Evolutionary conservation across 495 filamentous ascomycete species (phyloP), one percentile per base, ranked within the genome.

Genomic region (Hypoxylon fuscum): DNA sequence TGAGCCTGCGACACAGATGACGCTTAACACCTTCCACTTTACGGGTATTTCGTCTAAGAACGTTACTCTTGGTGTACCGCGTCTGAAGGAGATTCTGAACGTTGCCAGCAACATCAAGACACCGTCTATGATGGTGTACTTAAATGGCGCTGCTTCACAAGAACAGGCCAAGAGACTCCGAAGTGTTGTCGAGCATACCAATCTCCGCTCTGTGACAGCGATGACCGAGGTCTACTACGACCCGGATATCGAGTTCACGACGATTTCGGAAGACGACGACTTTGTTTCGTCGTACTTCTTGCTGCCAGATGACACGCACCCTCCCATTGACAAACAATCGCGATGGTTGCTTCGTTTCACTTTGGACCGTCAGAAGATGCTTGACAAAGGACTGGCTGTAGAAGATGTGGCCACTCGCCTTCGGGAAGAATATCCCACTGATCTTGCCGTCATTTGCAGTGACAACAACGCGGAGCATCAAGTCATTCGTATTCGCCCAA

Each of bases 21-120:
- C 95, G 0, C 76, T 99, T 43, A 99, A 99, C 77, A 99, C 95
- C 22, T 99, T 99, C 88, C 95, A 99, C 84, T 98, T 99, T 77
- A 92, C 95, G 75, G 95, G 95, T 96, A 92, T 98, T 38, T 96
- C 96, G 1, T 96, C 95, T 18, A 99, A 99, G 87, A 99, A 98
- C 82, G 92, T 98, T 45, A 99, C 95, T 18, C 90, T 98, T 49
- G 95, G 95, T 90, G 95, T 99, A 20, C 95, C 95, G 43, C 93
- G 95, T 85, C 83, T 99, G 15, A 99, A 99, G 85, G 95, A 99
- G 77, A 98, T 99, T 85, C 80, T 99, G 32, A 98, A 99, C 72
- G 90, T 98, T 37, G 94, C 95, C 2, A 90, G 87, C 56, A 96
- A 97, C 71, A 96, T 99, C 81, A 99, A 99, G 83, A 99, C 95